Base-by-base conservation (phyloP, 2,329 filamentous ascomycete genomes). In the Zasmidium cellare region DNA sequence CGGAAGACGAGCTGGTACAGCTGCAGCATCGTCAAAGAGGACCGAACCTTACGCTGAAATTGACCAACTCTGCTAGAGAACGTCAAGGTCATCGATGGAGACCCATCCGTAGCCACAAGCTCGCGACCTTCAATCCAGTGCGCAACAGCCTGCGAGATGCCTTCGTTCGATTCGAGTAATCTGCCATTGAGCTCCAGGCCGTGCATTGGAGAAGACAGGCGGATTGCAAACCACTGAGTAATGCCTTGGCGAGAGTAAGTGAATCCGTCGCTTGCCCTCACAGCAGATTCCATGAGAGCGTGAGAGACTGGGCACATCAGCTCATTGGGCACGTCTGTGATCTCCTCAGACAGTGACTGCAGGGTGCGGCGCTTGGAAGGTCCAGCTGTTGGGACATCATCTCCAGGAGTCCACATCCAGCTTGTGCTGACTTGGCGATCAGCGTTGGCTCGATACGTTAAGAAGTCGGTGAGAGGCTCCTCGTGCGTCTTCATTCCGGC, bases 221-320 rank as follows among this genome's bases (percentile, higher is more conserved):
- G 65, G 14, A 68, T 67, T 9, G 64, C 50, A 46, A 75, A 75
- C 73, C 73, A 75, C 49, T 68, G 62, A 53, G 67, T 55, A 14
- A 76, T 74, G 25, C 71, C 69, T 18, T 65, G 57, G n/a, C 70
- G 65, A 46, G 73, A 71, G 51, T 74, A 76, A 0, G 64, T 72
- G 54, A 70, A 69, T 0, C 65, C 64, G 51, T 76, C 72, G 2
- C 60, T 53, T 2, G 74, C 70, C 1, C 45, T 61, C 16, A 75
- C 74, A 3, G 74, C 71, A 56, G 75, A 71, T 41, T 69, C 56
- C 62, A 75, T 71, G 18, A 73, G 20, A 14, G 68, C 68, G 9
- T 67, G 66, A 12, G 65, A 70, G 49, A 75, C 74, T 2, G 72
- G 71, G 49, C 73, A 75, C 1, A 61, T 31, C 53, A 68, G 63